These are phyloP conservation scores for Dendrobium nobile DNA, from an alignment of 106 monocot genomes.

Conservation along the genomic window DNA sequence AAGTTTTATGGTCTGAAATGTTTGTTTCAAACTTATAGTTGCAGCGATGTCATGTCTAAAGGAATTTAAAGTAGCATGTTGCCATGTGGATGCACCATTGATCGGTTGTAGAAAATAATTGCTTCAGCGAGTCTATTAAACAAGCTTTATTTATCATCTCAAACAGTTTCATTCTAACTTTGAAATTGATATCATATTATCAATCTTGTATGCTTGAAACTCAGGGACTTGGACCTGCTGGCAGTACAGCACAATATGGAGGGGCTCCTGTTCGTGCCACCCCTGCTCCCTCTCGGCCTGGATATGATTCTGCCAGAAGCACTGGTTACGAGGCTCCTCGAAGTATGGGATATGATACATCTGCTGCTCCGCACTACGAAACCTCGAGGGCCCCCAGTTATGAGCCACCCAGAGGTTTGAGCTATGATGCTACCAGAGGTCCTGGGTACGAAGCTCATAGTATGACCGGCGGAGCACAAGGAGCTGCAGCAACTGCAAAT, in stretches of 20 bases:
- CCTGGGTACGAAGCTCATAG: conserved; percentile 25
- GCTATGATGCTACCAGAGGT: conserved; percentile 1
- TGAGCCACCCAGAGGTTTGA: conserved; percentile 30
- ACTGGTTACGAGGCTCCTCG: conserved; percentile 5
- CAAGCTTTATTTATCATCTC: no score
- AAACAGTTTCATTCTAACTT: no score
- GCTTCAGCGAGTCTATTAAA: no score
- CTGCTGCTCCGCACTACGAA: conserved; percentile 15
- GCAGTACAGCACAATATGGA: neutral
- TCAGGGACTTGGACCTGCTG: neutral
- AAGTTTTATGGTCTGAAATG: no score
- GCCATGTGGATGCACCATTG: no score
- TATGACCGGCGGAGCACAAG: conserved; percentile 7
- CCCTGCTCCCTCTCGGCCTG: conserved; percentile 23
- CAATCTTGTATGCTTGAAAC: neutral
- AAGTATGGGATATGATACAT: conserved; percentile 3
- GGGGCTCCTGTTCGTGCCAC: conserved; percentile 20
- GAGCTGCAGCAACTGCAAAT: conserved; percentile 14
- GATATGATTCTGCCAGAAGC: conserved; percentile 21
- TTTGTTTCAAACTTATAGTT: no score
- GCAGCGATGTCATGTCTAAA: no score
- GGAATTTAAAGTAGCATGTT: no score
- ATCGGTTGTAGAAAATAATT: no score
- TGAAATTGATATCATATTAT: no score
- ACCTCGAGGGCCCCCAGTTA: conserved; percentile 24